These are phyloP conservation scores for Citeromyces matritensis DNA, from an alignment of 805 yeast species.

Conservation along the genomic window DNA sequence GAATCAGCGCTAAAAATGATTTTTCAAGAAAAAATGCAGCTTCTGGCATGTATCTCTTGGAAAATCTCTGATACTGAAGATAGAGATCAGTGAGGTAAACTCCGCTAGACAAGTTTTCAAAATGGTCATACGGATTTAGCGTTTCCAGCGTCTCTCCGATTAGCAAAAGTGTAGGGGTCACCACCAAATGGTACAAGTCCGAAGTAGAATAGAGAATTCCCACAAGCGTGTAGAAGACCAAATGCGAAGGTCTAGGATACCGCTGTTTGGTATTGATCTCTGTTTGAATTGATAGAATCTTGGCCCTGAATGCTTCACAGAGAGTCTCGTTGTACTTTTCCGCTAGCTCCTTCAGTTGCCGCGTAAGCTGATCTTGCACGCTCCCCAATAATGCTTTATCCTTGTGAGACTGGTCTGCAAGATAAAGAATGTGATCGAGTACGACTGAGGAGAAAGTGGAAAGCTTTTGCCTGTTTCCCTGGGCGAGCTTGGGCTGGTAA, in stretches of 20 bases:
- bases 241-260: conserved; percentile 33
- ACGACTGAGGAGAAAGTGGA: conserved; percentile 49
- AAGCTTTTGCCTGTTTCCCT: conserved; percentile 68
- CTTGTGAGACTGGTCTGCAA: conserved; percentile 18
- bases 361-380: conserved; percentile 20
- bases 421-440: conserved; percentile 41
- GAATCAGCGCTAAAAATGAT: conserved; percentile 27
- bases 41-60: conserved; percentile 80
- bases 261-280: conserved; percentile 23
- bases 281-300: conserved; percentile 37
- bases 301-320: conserved; percentile 45
- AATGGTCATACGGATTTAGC: conserved; percentile 10
- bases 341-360: conserved; percentile 38
- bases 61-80: conserved; percentile 58
- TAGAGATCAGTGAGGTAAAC: conserved; percentile 51
- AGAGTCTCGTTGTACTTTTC: conserved; percentile 50
- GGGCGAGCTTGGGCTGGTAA: conserved; percentile 65
- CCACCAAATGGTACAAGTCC: conserved; percentile 86
- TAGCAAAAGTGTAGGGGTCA: conserved; percentile 66
- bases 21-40: conserved; percentile 42
- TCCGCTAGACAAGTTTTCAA: conserved; percentile 34
- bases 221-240: conserved; percentile 52
- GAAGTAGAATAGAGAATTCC: conserved; percentile 85
- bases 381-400: conserved; percentile 12
- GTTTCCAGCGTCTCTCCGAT: conserved; percentile 59